phyloP scores from a whole-genome alignment of 768 basidiomycete genomes.

The Tulasnella sp. region DNA sequence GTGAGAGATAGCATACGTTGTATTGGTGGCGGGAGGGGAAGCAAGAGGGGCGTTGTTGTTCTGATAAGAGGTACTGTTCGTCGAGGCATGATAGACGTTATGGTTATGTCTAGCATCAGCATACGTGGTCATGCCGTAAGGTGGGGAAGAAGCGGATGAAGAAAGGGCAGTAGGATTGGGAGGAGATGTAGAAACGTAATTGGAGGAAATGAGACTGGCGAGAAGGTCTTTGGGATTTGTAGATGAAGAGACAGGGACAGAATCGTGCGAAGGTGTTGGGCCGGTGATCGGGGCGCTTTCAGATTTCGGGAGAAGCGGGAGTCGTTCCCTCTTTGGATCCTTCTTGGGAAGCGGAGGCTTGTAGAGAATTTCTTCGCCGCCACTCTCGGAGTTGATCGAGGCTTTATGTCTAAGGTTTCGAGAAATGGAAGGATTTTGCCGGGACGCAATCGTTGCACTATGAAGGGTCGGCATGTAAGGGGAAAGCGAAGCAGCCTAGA shows the following conservation, averaged over 20 bases:
- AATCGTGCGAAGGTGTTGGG: conserved; percentile 2
- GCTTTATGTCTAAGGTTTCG: conserved; percentile 25
- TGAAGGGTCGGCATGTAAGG: too few species aligned
- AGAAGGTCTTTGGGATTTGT: conserved; percentile 19
- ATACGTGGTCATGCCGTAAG: conserved; percentile 25
- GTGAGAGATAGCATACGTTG: too few species aligned
- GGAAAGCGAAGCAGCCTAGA: too few species aligned
- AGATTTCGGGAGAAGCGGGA: conserved; percentile 5
- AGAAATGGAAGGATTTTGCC: neutral
- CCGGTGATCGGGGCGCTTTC: neutral
- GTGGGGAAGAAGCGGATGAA: conserved; percentile 15
- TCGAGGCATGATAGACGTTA: too few species aligned
- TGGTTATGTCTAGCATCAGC: conserved; percentile 20
- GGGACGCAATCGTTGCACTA: neutral
- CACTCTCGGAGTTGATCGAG: conserved; percentile 71
- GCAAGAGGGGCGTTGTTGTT: too few species aligned
- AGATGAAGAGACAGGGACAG: neutral
- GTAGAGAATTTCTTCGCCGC: conserved; percentile 81
- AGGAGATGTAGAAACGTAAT: neutral
- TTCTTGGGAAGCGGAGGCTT: conserved; percentile 16
- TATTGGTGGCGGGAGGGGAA: too few species aligned
- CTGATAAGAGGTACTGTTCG: too few species aligned
- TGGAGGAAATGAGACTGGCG: conserved; percentile 21
- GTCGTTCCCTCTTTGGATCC: neutral
- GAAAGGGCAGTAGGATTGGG: neutral